Conservation (phyloP, 1,284 basidiomycete genomes). For the Moesziomyces parantarcticus region DNA sequence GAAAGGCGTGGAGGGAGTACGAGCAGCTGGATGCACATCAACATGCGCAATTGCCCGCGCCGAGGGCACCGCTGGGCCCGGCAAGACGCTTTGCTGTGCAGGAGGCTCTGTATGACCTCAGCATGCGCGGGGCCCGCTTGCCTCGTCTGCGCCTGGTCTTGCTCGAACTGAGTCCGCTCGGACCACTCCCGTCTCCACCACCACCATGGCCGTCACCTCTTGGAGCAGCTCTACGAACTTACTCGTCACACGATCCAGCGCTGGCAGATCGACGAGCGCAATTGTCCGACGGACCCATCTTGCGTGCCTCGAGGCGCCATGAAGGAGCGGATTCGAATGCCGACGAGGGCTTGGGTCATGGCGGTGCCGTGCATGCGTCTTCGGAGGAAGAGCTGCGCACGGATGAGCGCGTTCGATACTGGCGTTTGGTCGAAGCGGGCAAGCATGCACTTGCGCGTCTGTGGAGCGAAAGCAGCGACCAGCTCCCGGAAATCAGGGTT, state of each 20-base stretch:
- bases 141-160: conserved; percentile 20
- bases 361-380: neutral
- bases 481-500: conserved; percentile 23
- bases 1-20: conserved; percentile 31
- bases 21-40: conserved; percentile 25
- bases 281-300: neutral
- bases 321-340: neutral
- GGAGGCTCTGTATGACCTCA: conserved; percentile 37
- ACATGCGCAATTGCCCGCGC: conserved; percentile 24
- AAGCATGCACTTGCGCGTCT: conserved; percentile 23
- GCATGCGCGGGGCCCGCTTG: conserved; percentile 21
- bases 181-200: conserved; percentile 10
- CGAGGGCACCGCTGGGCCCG: conserved; percentile 33
- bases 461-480: conserved; percentile 7
- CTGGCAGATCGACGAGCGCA: neutral
- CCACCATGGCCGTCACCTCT: no score
- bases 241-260: neutral
- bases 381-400: conserved; percentile 23
- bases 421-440: conserved; percentile 25
- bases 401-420: conserved; percentile 29
- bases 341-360: neutral
- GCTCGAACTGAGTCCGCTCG: conserved; percentile 34
- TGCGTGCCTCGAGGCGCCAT: neutral
- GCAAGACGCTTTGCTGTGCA: conserved; percentile 39
- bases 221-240: no score